These are phyloP conservation scores for Leccinum imitatum DNA, from an alignment of 768 basidiomycete genomes.

Conservation along the genomic window DNA sequence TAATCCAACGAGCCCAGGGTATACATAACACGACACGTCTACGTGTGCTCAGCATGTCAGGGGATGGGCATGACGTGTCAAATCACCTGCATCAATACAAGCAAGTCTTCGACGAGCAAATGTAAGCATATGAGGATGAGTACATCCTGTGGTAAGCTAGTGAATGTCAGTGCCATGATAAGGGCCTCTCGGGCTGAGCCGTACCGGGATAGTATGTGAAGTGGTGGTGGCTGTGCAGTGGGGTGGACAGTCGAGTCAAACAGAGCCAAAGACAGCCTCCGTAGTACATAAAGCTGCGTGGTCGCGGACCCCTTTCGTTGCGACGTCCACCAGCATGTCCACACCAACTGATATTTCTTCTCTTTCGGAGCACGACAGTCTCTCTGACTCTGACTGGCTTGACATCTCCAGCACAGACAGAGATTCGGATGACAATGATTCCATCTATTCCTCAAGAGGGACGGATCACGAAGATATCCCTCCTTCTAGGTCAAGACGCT, in stretches of 20 bases:
- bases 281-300: slow-evolving; percentile 25
- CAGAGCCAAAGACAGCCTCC: slow-evolving; percentile 29
- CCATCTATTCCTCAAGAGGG: slow-evolving; percentile 52
- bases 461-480: slow-evolving; percentile 59
- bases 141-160: slow-evolving; percentile 45
- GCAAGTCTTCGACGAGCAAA: slow-evolving; percentile 41
- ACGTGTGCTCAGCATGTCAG: slow-evolving; percentile 30
- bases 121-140: slow-evolving; percentile 37
- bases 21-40: slow-evolving; percentile 63
- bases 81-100: slow-evolving; percentile 50
- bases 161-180: slow-evolving; percentile 20
- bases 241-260: slow-evolving; percentile 20
- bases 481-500: slow-evolving; percentile 61
- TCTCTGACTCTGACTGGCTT: slow-evolving; percentile 85
- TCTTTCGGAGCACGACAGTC: slow-evolving; percentile 61
- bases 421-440: slow-evolving; percentile 72
- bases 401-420: slow-evolving; percentile 65
- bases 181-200: neutral
- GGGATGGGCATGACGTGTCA: neutral
- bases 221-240: neutral
- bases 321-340: slow-evolving; percentile 30
- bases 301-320: slow-evolving; percentile 31
- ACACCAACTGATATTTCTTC: slow-evolving; percentile 40
- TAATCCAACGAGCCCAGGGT: slow-evolving; percentile 51
- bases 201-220: neutral